Evolutionary conservation across 768 basidiomycete genomes (phyloP).

Genomic region (Trametopsis cervina): DNA sequence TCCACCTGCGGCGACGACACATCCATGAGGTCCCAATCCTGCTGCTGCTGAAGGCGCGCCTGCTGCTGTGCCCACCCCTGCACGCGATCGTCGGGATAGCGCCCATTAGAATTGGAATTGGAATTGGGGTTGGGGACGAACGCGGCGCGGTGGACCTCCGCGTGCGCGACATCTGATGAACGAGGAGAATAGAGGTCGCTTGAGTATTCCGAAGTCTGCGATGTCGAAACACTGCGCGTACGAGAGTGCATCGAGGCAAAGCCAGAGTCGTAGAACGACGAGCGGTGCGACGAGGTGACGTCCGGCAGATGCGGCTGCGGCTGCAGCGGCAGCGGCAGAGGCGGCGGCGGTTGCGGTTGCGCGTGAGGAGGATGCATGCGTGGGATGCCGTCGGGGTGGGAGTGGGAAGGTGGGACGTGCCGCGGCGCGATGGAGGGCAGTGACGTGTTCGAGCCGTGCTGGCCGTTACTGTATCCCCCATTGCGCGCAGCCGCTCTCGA

Average conservation of each 20-base stretch:
- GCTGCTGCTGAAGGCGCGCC: not conserved
- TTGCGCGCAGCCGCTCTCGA: slow-evolving; percentile 6
- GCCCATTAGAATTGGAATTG: slow-evolving; percentile 8
- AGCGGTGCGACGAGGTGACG: slow-evolving; percentile 45
- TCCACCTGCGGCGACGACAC: slow-evolving; percentile 42
- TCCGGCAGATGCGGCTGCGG: slow-evolving; percentile 37
- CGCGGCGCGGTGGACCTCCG: slow-evolving; percentile 2
- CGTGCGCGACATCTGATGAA: slow-evolving; percentile 14
- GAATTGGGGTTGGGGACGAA: not conserved
- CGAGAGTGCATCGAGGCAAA: slow-evolving; percentile 15
- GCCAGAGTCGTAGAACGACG: slow-evolving; percentile 38
- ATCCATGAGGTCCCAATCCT: slow-evolving; percentile 54
- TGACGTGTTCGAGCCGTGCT: slow-evolving; percentile 14
- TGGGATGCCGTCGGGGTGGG: slow-evolving; percentile 33
- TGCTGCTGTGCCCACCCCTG: slow-evolving; percentile 2
- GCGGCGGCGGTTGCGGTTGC: slow-evolving; percentile 15
- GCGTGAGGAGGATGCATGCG: slow-evolving; percentile 30
- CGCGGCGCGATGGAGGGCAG: slow-evolving; percentile 36
- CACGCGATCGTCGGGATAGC: slow-evolving; percentile 17
- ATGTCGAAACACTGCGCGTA: slow-evolving; percentile 19
- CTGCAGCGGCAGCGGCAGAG: no score
- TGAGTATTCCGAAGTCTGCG: slow-evolving; percentile 29
- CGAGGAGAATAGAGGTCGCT: slow-evolving; percentile 30
- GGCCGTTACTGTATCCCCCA: not conserved
- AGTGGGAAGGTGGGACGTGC: slow-evolving; percentile 42